Percentiles rank a stretch among this genome's conserved stretches.
phyloP scores from a whole-genome alignment of 306 rosid genomes.

The Prunus armeniaca region DNA sequence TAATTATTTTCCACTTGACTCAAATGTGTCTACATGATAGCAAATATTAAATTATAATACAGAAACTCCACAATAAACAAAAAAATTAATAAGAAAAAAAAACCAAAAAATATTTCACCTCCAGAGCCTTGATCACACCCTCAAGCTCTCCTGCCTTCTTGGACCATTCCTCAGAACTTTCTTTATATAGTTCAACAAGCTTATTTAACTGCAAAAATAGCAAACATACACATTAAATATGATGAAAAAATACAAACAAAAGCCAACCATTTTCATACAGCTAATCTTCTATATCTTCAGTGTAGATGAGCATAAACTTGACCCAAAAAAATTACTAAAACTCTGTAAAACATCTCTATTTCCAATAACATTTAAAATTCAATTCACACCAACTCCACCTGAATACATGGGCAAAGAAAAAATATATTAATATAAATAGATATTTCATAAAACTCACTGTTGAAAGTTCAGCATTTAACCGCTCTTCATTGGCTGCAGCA shows the following conservation, averaged over 20 bases:
- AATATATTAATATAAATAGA: slow-evolving; percentile 2
- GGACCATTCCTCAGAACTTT: slow-evolving; percentile 90
- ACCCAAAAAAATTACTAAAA: neutral
- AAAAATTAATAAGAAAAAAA: slow-evolving; percentile 3
- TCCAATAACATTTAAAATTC: neutral
- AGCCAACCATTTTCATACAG: neutral
- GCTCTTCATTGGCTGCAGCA: slow-evolving; percentile 74
- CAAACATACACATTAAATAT: neutral
- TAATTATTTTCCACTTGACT: slow-evolving; percentile 74
- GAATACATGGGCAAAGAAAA: neutral
- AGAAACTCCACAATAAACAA: slow-evolving; percentile 6
- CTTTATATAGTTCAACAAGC: slow-evolving; percentile 82
- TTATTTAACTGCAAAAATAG: slow-evolving; percentile 56
- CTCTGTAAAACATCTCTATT: neutral
- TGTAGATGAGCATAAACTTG: neutral
- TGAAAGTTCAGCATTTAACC: slow-evolving; percentile 68
- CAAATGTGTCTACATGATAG: slow-evolving; percentile 58
- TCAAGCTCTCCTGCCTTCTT: slow-evolving; percentile 86
- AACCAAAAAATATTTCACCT: slow-evolving; percentile 48
- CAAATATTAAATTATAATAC: slow-evolving; percentile 7
- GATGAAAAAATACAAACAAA: neutral
- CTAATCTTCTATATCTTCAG: neutral
- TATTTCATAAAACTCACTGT: slow-evolving; percentile 56
- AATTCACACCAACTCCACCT: neutral
- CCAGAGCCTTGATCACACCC: slow-evolving; percentile 86